These are phyloP conservation scores for Trichoderma asperellum DNA, from an alignment of 2,329 filamentous ascomycete species.

Conservation along the genomic window DNA sequence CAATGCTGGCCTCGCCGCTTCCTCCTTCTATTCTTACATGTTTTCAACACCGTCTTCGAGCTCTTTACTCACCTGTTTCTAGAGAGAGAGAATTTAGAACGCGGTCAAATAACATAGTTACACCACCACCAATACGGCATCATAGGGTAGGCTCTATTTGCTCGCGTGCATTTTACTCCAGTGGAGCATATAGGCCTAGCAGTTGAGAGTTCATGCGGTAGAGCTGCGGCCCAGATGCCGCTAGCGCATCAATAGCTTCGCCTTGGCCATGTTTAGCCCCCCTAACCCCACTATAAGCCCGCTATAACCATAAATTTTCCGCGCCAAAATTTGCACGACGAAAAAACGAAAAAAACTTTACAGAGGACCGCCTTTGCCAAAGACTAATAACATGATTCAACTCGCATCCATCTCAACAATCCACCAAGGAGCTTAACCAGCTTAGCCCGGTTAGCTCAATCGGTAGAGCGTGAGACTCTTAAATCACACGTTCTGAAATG, in stretches of 20 bases:
- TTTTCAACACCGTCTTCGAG: too few species aligned
- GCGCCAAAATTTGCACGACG: neutral
- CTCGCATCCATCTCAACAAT: neutral
- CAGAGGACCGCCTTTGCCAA: neutral
- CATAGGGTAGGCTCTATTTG: neutral
- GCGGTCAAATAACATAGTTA: neutral
- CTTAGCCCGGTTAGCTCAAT: slow-evolving; percentile 46
- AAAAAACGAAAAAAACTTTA: neutral
- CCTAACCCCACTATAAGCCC: neutral
- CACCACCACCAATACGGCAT: neutral
- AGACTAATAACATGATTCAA: neutral
- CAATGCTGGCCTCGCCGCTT: too few species aligned
- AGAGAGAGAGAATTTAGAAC: too few species aligned
- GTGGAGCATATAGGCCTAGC: too few species aligned
- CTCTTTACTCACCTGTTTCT: too few species aligned
- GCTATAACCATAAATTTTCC: neutral
- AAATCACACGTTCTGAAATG: neutral
- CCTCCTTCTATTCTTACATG: too few species aligned
- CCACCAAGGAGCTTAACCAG: neutral
- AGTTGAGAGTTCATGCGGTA: too few species aligned
- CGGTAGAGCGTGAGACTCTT: slow-evolving; percentile 73
- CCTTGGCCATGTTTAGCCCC: too few species aligned
- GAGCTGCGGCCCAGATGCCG: too few species aligned
- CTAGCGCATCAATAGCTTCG: neutral
- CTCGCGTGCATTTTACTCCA: too few species aligned